phyloP scores from a whole-genome alignment of 208 protist species.

The Leishmania mexicana region DNA sequence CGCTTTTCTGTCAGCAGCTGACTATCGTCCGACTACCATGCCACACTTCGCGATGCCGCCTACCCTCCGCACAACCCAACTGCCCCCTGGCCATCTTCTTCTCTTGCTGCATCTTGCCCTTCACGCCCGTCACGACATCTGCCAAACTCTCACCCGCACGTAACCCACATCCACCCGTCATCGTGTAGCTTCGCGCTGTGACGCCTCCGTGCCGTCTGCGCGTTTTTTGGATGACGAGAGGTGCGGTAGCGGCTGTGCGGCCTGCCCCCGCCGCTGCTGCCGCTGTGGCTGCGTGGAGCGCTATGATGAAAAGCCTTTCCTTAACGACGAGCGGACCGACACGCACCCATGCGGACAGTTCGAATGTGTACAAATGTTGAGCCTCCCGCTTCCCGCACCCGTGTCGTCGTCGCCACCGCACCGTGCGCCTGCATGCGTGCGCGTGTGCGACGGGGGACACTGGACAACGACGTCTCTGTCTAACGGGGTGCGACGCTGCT shows the following conservation, averaged over 20 bases:
- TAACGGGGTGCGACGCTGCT: conserved; percentile 20
- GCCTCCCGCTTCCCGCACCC: not conserved
- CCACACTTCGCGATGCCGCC: no score
- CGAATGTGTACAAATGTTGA: conserved; percentile 18
- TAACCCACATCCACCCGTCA: not conserved
- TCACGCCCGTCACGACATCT: no score
- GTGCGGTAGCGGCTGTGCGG: not conserved
- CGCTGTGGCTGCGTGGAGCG: not conserved
- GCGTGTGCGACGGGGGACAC: not conserved
- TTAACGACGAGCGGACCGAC: conserved; percentile 15
- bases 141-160: no score
- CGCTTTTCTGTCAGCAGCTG: no score
- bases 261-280: not conserved
- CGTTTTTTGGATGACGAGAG: not conserved
- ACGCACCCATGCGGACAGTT: conserved; percentile 7
- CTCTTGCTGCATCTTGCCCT: no score
- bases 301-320: conserved; percentile 3
- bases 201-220: not conserved
- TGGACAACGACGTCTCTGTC: conserved; percentile 16
- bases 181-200: no score
- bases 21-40: no score
- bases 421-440: not conserved
- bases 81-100: no score
- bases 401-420: not conserved
- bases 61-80: no score